Conservation (phyloP, 805 yeast genomes). For the Tetrapisispora arboricola region DNA sequence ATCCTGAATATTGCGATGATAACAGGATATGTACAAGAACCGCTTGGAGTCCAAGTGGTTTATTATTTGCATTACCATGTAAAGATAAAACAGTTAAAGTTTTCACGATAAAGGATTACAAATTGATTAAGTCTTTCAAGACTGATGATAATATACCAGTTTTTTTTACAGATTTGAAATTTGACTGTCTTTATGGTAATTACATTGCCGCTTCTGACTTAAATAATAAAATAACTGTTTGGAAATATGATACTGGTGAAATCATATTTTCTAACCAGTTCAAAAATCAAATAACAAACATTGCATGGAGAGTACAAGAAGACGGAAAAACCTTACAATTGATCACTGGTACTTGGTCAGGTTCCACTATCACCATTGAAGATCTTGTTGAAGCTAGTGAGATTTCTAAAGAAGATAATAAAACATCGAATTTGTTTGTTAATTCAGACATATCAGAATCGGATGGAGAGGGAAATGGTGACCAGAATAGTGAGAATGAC, state of each 20-base stretch:
- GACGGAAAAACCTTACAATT: conserved; percentile 19
- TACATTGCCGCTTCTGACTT: conserved; percentile 49
- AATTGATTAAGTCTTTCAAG: conserved; percentile 17
- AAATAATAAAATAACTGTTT: conserved; percentile 43
- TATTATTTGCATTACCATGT: conserved; percentile 57
- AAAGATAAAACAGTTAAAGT: conserved; percentile 38
- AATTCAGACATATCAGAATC: conserved; percentile 20
- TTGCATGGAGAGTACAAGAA: conserved; percentile 29
- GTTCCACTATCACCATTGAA: conserved; percentile 31
- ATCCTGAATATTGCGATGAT: conserved; percentile 27
- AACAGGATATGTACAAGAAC: conserved; percentile 42
- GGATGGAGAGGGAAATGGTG: conserved; percentile 7
- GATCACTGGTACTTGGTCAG: conserved; percentile 30
- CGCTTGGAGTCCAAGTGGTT: conserved; percentile 66
- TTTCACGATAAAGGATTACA: conserved; percentile 26
- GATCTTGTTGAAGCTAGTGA: conserved; percentile 11
- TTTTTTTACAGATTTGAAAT: conserved; percentile 40
- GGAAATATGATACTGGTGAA: conserved; percentile 38
- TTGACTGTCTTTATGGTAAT: conserved; percentile 50
- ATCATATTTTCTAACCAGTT: conserved; percentile 27
- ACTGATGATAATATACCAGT: conserved; percentile 11
- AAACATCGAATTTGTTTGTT: conserved; percentile 19
- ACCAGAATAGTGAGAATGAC: conserved; percentile 14
- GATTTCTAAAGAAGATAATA: conserved; percentile 5
- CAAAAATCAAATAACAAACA: conserved; percentile 21